Conservation (phyloP, 805 yeast species). For the Metschnikowia proteae region DNA sequence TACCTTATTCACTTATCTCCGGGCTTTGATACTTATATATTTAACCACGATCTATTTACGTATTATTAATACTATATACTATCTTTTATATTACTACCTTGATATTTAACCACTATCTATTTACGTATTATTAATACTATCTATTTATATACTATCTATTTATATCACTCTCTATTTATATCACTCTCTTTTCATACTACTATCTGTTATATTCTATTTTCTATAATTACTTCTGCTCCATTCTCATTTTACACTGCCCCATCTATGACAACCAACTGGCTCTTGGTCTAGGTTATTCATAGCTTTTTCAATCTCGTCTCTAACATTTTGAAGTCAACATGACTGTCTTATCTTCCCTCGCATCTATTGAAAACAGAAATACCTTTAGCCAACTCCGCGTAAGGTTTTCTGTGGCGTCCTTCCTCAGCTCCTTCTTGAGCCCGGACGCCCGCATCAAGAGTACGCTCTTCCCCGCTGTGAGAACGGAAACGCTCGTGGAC, state of each 20-base stretch:
- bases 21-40: too few species aligned
- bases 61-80: too few species aligned
- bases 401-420: conserved; percentile 7
- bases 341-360: conserved; percentile 3
- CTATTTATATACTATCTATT: too few species aligned
- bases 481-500: conserved; percentile 4
- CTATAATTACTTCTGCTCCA: too few species aligned
- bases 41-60: too few species aligned
- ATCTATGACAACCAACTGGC: neutral
- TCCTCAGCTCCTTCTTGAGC: conserved; percentile 1
- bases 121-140: too few species aligned
- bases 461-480: conserved; percentile 13
- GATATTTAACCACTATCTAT: too few species aligned
- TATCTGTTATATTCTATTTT: too few species aligned
- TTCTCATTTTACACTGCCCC: neutral
- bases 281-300: neutral
- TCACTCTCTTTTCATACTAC: too few species aligned
- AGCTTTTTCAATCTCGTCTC: neutral
- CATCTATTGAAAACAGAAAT: neutral
- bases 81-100: too few species aligned
- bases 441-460: neutral
- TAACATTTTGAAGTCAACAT: conserved; percentile 4
- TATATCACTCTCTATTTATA: too few species aligned
- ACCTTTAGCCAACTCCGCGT: neutral
- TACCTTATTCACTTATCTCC: too few species aligned